Base-by-base conservation (phyloP, 352 stramenopile species). In the Pythium biforme region DNA sequence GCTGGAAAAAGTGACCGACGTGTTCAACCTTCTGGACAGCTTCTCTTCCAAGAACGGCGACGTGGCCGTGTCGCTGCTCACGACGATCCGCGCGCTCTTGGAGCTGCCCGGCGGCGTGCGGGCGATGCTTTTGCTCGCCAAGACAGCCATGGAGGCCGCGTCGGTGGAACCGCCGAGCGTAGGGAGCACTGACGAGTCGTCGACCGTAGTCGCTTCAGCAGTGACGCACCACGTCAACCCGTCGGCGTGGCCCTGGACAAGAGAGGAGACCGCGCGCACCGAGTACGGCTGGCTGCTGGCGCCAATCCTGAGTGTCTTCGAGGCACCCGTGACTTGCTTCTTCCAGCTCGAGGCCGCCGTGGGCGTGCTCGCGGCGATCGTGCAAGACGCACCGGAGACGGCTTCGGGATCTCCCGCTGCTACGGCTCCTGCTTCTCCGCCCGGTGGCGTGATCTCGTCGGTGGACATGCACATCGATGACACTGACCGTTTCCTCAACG, bases 341-440 rank as follows among this genome's bases (percentile, higher is more conserved):
- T 69, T 55, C 10, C 70, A 86, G 57, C 69, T 86, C 34, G 66
- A 83, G 65, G 77, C 77, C 48, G 75, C 75, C 15, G 41, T 83
- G 12, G 58, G 45, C 17, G 70, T 68, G 0, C 55, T 83, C 2
- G 27, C 54, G 7, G 53, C 72, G 3, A 66, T 86, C 48, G 75
- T 72, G 20, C 64, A 77, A 50, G 20, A 77, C 69, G 73, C 73
- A 53, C 58, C 69, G 17, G 39, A 75, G 14, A 7, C 31, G 31
- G 31, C 31, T 34, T 41, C 34, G 34, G 2, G 2, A 11, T 34
- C 29, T 34, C 29, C 11, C 26, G n/a, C 86, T 14, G 56, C 85
- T 11, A 64, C 84, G 47, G 20, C 62, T 1, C 0, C 27, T 23
- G 26, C 40, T 2, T 37, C 43, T 20, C 31, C 60, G 1, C 68